Percentiles rank a stretch among this genome's conserved stretches.
phyloP scores from a whole-genome alignment of 2,329 filamentous ascomycete genomes.

The Magnaporthiopsis poae region DNA sequence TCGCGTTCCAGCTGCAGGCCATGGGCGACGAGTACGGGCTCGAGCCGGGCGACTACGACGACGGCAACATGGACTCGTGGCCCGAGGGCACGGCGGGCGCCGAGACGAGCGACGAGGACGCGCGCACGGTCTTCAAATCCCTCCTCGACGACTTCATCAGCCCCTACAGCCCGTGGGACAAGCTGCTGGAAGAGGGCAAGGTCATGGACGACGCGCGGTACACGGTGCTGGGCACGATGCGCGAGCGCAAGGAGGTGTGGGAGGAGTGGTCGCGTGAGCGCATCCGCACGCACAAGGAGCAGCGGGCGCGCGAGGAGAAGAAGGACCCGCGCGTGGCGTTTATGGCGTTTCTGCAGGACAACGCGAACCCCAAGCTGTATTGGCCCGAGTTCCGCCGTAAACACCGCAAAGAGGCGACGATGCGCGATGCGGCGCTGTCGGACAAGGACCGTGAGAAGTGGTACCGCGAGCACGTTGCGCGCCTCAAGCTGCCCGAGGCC shows the following conservation, averaged over 20 bases:
- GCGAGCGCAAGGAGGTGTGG: conserved; percentile 70
- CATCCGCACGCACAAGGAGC: conserved; percentile 62
- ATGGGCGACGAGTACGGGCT: conserved; percentile 81
- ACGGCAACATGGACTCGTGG: conserved; percentile 49
- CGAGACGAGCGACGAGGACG: conserved; percentile 64
- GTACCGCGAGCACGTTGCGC: conserved; percentile 64
- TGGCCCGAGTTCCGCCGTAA: conserved; percentile 96
- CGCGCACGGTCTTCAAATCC: conserved; percentile 69
- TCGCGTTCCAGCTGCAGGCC: conserved; percentile 78
- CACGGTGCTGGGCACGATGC: conserved; percentile 71
- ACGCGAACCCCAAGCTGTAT: conserved; percentile 84
- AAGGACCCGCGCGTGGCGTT: conserved; percentile 76
- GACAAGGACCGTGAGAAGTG: conserved; percentile 73
- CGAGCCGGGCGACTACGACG: conserved; percentile 67
- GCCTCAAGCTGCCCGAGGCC: conserved; percentile 55
- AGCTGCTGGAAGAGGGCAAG: conserved; percentile 68
- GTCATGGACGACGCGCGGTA: conserved; percentile 82
- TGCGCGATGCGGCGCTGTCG: conserved; percentile 62
- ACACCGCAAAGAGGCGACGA: conserved; percentile 67
- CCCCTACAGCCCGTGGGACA: conserved; percentile 88
- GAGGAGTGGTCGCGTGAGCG: conserved; percentile 72
- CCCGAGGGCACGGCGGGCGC: conserved; percentile 64
- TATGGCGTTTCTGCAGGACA: conserved; percentile 66
- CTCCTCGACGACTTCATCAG: conserved; percentile 78
- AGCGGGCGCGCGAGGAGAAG: conserved; percentile 66